Conservation (phyloP, 2,329 filamentous ascomycete genomes). For the Sporothrix curviconia region DNA sequence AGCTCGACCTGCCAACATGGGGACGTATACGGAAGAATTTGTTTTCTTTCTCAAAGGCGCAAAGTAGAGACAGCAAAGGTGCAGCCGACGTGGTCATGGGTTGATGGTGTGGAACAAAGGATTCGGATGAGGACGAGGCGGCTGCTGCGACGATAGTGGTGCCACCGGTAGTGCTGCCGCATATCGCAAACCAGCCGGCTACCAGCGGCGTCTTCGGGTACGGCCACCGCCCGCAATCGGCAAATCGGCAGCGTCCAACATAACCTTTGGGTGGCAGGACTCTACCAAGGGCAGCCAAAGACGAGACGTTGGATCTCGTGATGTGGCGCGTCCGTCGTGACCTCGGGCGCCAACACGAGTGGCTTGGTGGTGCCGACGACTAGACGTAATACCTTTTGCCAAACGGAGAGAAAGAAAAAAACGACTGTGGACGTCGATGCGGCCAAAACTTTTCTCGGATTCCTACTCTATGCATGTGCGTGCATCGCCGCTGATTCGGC, state of each 20-base stretch:
- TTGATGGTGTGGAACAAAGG: slow-evolving; percentile 26
- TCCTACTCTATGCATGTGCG: background rate
- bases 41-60: slow-evolving; percentile 32
- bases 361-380: too few species aligned
- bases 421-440: background rate
- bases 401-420: too few species aligned
- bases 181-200: too few species aligned
- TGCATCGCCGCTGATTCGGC: background rate
- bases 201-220: too few species aligned
- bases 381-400: too few species aligned
- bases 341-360: slow-evolving; percentile 44
- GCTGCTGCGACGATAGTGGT: slow-evolving; percentile 23
- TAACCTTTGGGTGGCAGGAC: slow-evolving; percentile 58
- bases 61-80: background rate
- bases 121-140: slow-evolving; percentile 30
- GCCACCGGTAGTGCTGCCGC: slow-evolving; percentile 18
- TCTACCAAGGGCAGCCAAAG: slow-evolving; percentile 48
- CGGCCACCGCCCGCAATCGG: background rate
- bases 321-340: slow-evolving; percentile 61
- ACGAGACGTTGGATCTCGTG: slow-evolving; percentile 50
- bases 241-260: slow-evolving; percentile 22
- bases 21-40: slow-evolving; percentile 65
- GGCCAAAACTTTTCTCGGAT: background rate
- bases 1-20: slow-evolving; percentile 63
- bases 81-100: slow-evolving; percentile 14